Evolutionary conservation across 768 basidiomycete genomes (phyloP).

Genomic region (Clitopilus hobsonii): DNA sequence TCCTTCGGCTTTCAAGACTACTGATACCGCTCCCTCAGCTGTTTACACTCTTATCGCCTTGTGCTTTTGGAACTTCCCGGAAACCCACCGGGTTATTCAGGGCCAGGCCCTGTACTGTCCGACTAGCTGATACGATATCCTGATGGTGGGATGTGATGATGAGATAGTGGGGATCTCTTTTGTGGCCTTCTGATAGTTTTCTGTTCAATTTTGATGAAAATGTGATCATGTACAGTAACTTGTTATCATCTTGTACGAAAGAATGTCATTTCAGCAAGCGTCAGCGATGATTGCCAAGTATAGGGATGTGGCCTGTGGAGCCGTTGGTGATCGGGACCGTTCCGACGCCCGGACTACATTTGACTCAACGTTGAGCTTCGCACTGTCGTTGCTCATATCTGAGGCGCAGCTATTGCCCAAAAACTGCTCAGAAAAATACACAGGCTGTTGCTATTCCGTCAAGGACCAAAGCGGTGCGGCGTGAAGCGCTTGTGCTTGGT

Average conservation of each 20-base stretch:
- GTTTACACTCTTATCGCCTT: conserved; percentile 32
- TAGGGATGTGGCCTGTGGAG: background rate
- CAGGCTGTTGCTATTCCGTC: background rate
- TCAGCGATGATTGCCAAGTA: background rate
- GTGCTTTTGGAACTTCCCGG: conserved; percentile 37
- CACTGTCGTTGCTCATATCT: too few relatives aligned
- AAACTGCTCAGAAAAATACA: background rate
- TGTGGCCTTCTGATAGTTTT: background rate
- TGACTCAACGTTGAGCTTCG: too few relatives aligned
- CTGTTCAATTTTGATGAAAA: too few relatives aligned
- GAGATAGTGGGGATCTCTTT: background rate
- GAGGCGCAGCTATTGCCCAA: background rate
- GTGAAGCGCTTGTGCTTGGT: background rate
- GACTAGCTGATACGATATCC: background rate
- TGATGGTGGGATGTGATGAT: background rate
- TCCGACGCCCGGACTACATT: too few relatives aligned
- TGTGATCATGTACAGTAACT: background rate
- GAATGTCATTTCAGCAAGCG: background rate
- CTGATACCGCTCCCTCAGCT: conserved; percentile 16
- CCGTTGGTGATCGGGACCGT: background rate
- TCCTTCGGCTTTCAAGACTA: too few relatives aligned
- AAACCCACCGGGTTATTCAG: conserved; percentile 27
- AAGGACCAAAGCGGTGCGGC: background rate
- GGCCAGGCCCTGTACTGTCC: conserved; percentile 20
- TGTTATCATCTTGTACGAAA: background rate